Conservation (phyloP, 2,329 filamentous ascomycete species). For the Phialophora verrucosa region DNA sequence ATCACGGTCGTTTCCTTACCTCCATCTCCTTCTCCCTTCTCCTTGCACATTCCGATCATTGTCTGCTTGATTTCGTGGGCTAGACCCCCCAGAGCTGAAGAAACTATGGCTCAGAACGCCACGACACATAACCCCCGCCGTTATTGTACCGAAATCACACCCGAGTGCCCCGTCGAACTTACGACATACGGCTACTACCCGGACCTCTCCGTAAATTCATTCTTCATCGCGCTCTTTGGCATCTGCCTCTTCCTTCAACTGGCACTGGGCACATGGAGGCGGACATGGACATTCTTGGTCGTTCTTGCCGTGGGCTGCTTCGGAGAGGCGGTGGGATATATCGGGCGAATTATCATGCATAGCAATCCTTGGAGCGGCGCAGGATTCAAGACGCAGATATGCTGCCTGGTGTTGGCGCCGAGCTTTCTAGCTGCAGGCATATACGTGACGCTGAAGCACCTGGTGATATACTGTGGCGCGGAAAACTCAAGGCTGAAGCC, state of each 20-base stretch:
- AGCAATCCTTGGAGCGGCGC: conserved; percentile 62
- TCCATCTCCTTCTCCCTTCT: not conserved
- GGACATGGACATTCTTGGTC: conserved; percentile 62
- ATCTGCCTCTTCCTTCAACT: conserved; percentile 57
- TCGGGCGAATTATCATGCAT: conserved; percentile 60
- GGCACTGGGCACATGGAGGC: conserved; percentile 56
- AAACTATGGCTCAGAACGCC: conserved; percentile 22
- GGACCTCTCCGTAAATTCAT: conserved; percentile 57
- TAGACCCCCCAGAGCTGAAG: not conserved
- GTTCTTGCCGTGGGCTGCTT: conserved; percentile 55
- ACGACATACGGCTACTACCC: conserved; percentile 63
- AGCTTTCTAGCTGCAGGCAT: conserved; percentile 62
- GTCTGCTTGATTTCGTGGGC: not conserved
- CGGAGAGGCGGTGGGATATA: conserved; percentile 63
- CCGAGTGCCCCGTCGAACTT: conserved; percentile 52
- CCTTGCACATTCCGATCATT: not conserved
- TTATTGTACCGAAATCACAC: conserved; percentile 46
- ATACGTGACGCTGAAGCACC: conserved; percentile 63
- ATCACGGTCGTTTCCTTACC: not conserved
- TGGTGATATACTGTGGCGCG: conserved; percentile 61
- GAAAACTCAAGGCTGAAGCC: conserved; percentile 57
- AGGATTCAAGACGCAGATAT: conserved; percentile 55
- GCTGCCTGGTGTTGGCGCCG: conserved; percentile 62
- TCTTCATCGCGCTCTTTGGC: conserved; percentile 61
- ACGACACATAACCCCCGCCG: conserved; percentile 21